phyloP scores from a whole-genome alignment of 345 rosid genomes.

The Balakata baccata region DNA sequence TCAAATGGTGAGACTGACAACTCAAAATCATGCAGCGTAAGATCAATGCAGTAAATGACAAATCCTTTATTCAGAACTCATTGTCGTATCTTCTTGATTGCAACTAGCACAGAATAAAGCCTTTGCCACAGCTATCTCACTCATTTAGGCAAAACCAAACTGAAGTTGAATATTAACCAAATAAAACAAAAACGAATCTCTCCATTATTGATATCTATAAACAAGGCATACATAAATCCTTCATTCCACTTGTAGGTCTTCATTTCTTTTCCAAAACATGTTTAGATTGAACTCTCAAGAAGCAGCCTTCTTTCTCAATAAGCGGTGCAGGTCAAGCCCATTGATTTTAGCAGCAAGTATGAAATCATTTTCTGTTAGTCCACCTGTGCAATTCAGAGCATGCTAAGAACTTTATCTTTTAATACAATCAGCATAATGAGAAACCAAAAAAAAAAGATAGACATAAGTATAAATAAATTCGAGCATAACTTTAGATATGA shows the following conservation, averaged over 20 bases:
- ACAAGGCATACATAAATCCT: neutral
- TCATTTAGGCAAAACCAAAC: neutral
- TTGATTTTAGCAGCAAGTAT: slow-evolving; percentile 87
- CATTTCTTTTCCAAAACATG: neutral
- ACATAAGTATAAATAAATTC: neutral
- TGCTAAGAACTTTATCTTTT: neutral
- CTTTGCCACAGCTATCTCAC: neutral
- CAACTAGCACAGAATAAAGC: neutral
- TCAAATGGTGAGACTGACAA: neutral
- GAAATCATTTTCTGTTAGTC: slow-evolving; percentile 68
- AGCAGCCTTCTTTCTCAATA: slow-evolving; percentile 40
- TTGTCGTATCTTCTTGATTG: neutral
- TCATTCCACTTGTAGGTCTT: neutral
- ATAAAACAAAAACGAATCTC: neutral
- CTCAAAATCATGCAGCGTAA: neutral
- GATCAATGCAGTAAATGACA: neutral
- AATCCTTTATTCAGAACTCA: neutral
- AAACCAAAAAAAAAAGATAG: neutral
- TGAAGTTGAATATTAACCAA: neutral
- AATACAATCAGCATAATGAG: neutral
- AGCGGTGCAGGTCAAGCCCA: slow-evolving; percentile 52
- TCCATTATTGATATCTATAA: neutral
- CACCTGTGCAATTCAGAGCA: slow-evolving; percentile 39
- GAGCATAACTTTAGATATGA: neutral
- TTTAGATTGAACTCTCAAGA: neutral